phyloP scores from a whole-genome alignment of 192 early-diverging fungal genomes.

The Coemansia sp. region DNA sequence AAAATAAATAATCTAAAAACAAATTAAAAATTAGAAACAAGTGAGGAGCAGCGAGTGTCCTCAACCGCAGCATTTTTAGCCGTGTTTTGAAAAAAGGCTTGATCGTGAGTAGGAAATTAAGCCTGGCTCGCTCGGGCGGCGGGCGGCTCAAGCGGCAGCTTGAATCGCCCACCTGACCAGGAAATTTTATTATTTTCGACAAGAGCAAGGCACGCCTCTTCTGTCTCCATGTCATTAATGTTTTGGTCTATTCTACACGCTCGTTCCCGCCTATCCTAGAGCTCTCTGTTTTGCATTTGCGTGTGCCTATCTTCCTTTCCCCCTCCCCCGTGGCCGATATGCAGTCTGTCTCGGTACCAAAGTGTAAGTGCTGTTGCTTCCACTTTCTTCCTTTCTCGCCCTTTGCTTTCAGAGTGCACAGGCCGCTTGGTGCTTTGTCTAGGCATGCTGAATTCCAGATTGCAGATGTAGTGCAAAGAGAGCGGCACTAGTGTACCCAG shows the following conservation, averaged over 20 bases:
- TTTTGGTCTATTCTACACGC: too few relatives aligned
- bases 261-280: neutral
- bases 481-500: too few relatives aligned
- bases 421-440: neutral
- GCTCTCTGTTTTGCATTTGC: neutral
- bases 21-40: neutral
- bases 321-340: slow-evolving; percentile 4
- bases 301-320: neutral
- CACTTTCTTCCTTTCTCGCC: neutral
- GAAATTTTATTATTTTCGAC: too few relatives aligned
- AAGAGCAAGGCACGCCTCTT: too few relatives aligned
- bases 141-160: too few relatives aligned
- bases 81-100: too few relatives aligned
- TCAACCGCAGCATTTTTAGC: too few relatives aligned
- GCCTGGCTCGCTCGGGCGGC: too few relatives aligned
- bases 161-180: too few relatives aligned
- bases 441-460: neutral
- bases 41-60: neutral
- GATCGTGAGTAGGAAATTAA: too few relatives aligned
- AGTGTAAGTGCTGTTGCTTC: slow-evolving; percentile 12
- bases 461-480: neutral
- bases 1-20: slow-evolving; percentile 3
- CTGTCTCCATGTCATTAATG: too few relatives aligned
- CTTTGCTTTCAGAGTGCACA: neutral
- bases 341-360: slow-evolving; percentile 20